phyloP scores from a whole-genome alignment of 768 basidiomycete genomes.

The Russula vinacea region DNA sequence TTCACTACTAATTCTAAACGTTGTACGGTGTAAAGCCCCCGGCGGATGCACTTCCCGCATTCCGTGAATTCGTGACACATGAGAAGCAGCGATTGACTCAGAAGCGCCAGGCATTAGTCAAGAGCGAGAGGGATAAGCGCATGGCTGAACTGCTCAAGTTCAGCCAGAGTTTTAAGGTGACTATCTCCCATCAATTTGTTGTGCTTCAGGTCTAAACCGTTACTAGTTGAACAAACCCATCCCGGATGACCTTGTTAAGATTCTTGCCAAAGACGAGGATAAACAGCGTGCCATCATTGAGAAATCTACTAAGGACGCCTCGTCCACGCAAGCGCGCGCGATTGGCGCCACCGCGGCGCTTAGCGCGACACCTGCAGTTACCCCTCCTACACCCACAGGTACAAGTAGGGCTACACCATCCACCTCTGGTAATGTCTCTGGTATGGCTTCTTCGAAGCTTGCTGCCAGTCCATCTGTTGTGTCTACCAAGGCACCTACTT shows the following conservation, averaged over 20 bases:
- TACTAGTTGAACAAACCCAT: conserved; percentile 87
- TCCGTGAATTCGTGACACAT: conserved; percentile 88
- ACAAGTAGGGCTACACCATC: conserved; percentile 35
- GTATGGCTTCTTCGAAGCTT: conserved; percentile 24
- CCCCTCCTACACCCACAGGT: conserved; percentile 33
- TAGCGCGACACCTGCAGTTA: conserved; percentile 47
- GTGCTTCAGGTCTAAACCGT: background rate
- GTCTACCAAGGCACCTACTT: conserved; percentile 10
- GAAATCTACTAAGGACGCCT: conserved; percentile 67
- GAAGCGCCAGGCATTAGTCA: conserved; percentile 84
- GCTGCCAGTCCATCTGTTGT: conserved; percentile 26
- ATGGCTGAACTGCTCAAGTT: conserved; percentile 93
- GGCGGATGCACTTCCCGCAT: conserved; percentile 75
- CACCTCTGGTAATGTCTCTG: conserved; percentile 22
- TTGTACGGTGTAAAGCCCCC: conserved; percentile 47
- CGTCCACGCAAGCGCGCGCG: conserved; percentile 60
- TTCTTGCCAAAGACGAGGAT: conserved; percentile 90
- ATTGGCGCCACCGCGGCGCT: conserved; percentile 46
- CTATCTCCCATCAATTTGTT: conserved; percentile 24
- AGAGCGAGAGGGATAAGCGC: conserved; percentile 92
- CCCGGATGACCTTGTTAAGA: conserved; percentile 88
- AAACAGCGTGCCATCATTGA: conserved; percentile 82
- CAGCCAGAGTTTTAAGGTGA: conserved; percentile 90
- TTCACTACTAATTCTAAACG: conserved; percentile 4
- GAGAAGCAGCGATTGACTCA: conserved; percentile 88